Evolutionary conservation across 2,329 filamentous ascomycete genomes (phyloP).

Genomic region (Aspergillus vadensis): DNA sequence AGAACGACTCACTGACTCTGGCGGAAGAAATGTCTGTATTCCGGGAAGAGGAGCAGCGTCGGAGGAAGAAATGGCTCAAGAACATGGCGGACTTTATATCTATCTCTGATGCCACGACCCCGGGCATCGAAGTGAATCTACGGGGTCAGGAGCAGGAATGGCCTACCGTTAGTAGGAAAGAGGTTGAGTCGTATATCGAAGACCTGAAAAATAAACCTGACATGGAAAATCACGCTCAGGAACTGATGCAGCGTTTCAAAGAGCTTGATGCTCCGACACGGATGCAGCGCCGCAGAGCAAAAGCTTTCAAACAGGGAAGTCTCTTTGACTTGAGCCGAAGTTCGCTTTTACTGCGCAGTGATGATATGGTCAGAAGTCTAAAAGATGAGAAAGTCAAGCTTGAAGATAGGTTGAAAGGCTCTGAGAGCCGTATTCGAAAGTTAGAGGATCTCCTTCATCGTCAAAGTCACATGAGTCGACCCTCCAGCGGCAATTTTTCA

Average conservation of each 20-base stretch:
- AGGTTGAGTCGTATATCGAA: conserved; percentile 73
- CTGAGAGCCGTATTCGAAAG: conserved; percentile 84
- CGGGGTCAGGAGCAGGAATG: conserved; percentile 77
- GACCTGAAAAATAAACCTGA: conserved; percentile 65
- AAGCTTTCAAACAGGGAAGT: conserved; percentile 95
- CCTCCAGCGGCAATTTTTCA: conserved; percentile 54
- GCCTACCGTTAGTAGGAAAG: conserved; percentile 74
- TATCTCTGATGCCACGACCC: conserved; percentile 66
- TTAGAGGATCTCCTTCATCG: conserved; percentile 90
- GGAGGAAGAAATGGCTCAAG: conserved; percentile 88
- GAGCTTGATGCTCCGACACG: conserved; percentile 81
- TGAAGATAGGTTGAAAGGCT: conserved; percentile 75
- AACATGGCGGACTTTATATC: conserved; percentile 73
- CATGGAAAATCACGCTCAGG: conserved; percentile 66
- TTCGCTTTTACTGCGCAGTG: conserved; percentile 80
- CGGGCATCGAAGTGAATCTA: conserved; percentile 82
- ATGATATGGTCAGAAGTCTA: conserved; percentile 75
- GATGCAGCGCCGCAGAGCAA: conserved; percentile 81
- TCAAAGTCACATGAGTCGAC: conserved; percentile 63
- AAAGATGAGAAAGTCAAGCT: conserved; percentile 78
- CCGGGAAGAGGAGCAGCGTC: conserved; percentile 87
- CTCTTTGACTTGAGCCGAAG: conserved; percentile 90
- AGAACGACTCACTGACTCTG: conserved; percentile 78
- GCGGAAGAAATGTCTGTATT: conserved; percentile 92
- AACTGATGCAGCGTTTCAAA: conserved; percentile 73